Evolutionary conservation across 805 yeast species (phyloP).

Genomic region (Nakazawaea pomicola): DNA sequence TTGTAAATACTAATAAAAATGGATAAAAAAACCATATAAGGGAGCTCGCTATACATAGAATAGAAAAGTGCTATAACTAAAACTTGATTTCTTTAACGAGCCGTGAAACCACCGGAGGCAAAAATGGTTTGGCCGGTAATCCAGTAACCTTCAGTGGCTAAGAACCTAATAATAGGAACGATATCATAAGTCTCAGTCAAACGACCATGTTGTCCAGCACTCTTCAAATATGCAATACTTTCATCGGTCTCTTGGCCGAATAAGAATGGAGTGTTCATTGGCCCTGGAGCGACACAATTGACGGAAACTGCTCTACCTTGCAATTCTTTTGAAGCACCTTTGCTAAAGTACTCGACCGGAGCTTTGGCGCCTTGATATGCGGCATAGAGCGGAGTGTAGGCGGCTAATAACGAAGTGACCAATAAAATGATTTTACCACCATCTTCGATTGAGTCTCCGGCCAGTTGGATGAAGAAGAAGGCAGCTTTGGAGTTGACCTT

Average conservation of each 20-base stretch:
- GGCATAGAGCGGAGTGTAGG: slow-evolving; percentile 50
- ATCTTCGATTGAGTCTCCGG: slow-evolving; percentile 44
- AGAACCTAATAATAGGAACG: slow-evolving; percentile 56
- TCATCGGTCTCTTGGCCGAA: slow-evolving; percentile 54
- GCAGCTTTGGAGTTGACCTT: slow-evolving; percentile 53
- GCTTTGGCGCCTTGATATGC: slow-evolving; percentile 55
- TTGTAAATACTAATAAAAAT: not conserved
- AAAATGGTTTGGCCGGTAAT: slow-evolving; percentile 66
- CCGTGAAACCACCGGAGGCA: slow-evolving; percentile 63
- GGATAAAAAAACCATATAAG: no score
- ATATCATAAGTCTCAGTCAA: slow-evolving; percentile 56
- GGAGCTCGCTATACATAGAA: no score
- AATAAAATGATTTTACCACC: slow-evolving; percentile 51
- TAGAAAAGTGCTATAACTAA: no score
- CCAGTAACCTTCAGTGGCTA: slow-evolving; percentile 65
- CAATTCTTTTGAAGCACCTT: slow-evolving; percentile 52
- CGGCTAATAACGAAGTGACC: slow-evolving; percentile 63
- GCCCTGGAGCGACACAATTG: slow-evolving; percentile 60
- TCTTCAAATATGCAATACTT: slow-evolving; percentile 50
- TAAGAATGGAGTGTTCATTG: slow-evolving; percentile 64
- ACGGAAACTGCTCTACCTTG: slow-evolving; percentile 40
- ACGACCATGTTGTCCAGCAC: slow-evolving; percentile 42
- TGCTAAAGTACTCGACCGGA: slow-evolving; percentile 48
- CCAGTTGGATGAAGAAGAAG: slow-evolving; percentile 55
- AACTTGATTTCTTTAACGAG: no score